Evolutionary conservation across 352 stramenopile genomes (phyloP), one percentile per base, ranked within the genome.

Genomic region (Peronospora farinosa): DNA sequence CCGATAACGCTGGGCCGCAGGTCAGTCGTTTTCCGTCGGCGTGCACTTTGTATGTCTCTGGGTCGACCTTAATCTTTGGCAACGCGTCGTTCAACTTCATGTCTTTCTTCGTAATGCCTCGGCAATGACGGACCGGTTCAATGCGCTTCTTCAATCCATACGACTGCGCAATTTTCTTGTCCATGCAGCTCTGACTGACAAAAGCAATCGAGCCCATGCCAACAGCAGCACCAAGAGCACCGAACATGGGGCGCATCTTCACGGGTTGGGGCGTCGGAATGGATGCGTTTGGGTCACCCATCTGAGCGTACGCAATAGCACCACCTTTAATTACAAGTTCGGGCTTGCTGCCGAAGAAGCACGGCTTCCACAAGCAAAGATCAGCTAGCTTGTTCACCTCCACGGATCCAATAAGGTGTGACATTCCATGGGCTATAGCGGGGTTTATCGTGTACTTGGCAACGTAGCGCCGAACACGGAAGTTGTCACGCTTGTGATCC

Each of bases 371-470:
- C 13, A 98, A 65, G 4, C 88, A 80, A 2, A 98, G 71, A 67
- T 98, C 95, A 1, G 95, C 95, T 11, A 97, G 72, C 66, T 98
- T 98, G 38, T 63, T 66, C 23, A 69, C 54, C 71, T 98, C 94
- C 17, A 98, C 67, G 6, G 86, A 97, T 7, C 95, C 95, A 43
- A 98, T 95, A 42, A 96, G 46, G 63, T 98, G 82, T n/a, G 75
- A 78, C 86, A 98, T 97, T 6, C 95, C 95, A 67, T 98, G 95
- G 1, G 95, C 89, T 49, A 98, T 95, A 28, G 91, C 91, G 13
- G 95, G 95, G 61, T 98, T 98, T 65, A 98, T 97, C 39, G 95
- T 98, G 74, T 98, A 98, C 65, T 98, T 98, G 27, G 95, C 89
- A 40, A 98, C 61, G 72, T 98, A 98, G 9, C 95, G 81, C 37